Conservation (phyloP, 148 eudicot species). For the Heliamphora exappendiculata region DNA sequence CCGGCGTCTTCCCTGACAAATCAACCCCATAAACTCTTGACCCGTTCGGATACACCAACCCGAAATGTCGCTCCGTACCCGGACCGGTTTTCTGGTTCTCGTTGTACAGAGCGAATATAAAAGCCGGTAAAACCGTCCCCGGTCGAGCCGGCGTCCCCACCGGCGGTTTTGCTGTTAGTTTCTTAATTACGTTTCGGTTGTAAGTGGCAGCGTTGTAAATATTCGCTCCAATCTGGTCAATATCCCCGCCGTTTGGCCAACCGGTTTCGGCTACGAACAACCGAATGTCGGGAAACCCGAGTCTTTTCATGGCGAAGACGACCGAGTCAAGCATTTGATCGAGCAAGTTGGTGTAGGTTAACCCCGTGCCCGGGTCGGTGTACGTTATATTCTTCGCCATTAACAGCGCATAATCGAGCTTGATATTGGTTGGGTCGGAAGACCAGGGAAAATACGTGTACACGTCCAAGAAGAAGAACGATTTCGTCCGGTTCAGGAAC, state of each 20-base stretch:
- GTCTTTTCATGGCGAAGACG: slow-evolving; percentile 56
- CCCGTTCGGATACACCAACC: slow-evolving; percentile 62
- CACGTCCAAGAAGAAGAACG: slow-evolving; percentile 70
- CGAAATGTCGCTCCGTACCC: slow-evolving; percentile 87
- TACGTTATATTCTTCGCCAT: slow-evolving; percentile 26
- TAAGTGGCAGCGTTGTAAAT: slow-evolving; percentile 77
- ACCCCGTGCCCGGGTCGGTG: slow-evolving; percentile 49
- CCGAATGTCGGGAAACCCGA: slow-evolving; percentile 55
- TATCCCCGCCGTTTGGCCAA: slow-evolving; percentile 83
- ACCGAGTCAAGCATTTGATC: slow-evolving; percentile 84
- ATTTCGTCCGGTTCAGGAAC: slow-evolving; percentile 68
- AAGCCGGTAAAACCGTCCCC: slow-evolving; percentile 52
- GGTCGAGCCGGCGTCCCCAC: slow-evolving; percentile 84
- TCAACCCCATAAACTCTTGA: slow-evolving; percentile 54
- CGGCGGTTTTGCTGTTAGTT: slow-evolving; percentile 49
- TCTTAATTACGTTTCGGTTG: slow-evolving; percentile 60
- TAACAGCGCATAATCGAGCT: slow-evolving; percentile 62
- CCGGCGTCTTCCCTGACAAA: slow-evolving; percentile 50
- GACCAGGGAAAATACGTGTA: slow-evolving; percentile 81
- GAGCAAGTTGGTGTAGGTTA: slow-evolving; percentile 57
- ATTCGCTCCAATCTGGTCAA: slow-evolving; percentile 71
- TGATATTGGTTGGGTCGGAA: slow-evolving; percentile 35
- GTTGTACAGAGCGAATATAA: slow-evolving; percentile 63
- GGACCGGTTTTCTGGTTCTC: slow-evolving; percentile 79
- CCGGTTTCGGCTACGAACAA: slow-evolving; percentile 77